Conservation (phyloP, 345 rosid species). For the Eucalyptus leucophloia region DNA sequence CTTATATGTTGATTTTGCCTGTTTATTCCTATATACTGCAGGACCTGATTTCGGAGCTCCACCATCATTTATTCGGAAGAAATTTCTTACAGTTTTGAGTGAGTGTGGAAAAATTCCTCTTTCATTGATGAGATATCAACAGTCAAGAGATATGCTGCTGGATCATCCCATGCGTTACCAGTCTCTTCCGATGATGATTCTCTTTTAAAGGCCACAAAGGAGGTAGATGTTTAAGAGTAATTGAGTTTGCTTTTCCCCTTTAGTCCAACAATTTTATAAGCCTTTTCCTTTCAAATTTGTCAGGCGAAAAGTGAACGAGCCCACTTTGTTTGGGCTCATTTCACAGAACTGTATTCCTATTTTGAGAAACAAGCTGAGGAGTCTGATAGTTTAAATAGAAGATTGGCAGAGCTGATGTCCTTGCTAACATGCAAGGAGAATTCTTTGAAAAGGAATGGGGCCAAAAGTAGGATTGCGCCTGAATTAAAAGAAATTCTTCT, state of each 20-base stretch:
- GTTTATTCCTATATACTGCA: constrained; percentile 1
- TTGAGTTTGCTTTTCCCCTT: background rate
- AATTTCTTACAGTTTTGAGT: constrained; percentile 52
- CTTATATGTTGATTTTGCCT: background rate
- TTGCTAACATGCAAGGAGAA: constrained; percentile 60
- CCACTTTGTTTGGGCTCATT: constrained; percentile 84
- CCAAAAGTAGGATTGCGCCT: constrained; percentile 20
- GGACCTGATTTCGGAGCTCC: constrained; percentile 95
- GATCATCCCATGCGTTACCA: constrained; percentile 64
- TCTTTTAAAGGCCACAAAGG: constrained; percentile 59
- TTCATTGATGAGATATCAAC: constrained; percentile 55
- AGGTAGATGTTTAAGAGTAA: constrained; percentile 28
- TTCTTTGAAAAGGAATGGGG: constrained; percentile 17
- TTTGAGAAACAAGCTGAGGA: constrained; percentile 56
- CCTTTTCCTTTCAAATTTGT: background rate
- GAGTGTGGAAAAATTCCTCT: constrained; percentile 64
- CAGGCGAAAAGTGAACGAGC: constrained; percentile 61
- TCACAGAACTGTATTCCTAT: constrained; percentile 68
- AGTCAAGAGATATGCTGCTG: constrained; percentile 69
- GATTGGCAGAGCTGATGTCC: constrained; percentile 72
- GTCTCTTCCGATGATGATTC: constrained; percentile 81
- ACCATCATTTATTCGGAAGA: constrained; percentile 46
- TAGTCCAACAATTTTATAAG: background rate
- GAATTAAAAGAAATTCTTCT: constrained; percentile 58
- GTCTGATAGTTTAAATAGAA: constrained; percentile 42